Conservation (phyloP, 2,329 filamentous ascomycete species). For the Alternaria postmessia region DNA sequence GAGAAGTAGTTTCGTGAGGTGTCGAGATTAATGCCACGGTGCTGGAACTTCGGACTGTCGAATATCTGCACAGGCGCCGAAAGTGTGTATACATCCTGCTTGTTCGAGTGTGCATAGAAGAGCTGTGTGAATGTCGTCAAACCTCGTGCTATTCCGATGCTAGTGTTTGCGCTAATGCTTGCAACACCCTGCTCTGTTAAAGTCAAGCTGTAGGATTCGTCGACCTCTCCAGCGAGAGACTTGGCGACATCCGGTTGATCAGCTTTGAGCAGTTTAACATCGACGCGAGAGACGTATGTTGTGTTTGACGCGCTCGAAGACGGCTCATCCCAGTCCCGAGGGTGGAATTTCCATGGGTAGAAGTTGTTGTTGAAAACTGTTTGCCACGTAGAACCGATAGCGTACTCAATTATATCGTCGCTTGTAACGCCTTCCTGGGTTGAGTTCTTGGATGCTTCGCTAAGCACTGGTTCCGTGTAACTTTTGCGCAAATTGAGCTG, state of each 20-base stretch:
- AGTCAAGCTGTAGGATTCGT: constrained; percentile 78
- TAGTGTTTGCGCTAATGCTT: constrained; percentile 70
- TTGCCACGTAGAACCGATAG: constrained; percentile 63
- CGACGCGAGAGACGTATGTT: constrained; percentile 65
- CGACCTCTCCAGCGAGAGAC: constrained; percentile 68
- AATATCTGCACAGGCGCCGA: constrained; percentile 73
- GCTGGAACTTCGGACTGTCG: constrained; percentile 77
- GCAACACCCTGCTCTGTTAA: constrained; percentile 67
- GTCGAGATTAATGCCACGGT: constrained; percentile 83
- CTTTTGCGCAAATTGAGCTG: constrained; percentile 20
- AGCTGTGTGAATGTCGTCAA: constrained; percentile 81
- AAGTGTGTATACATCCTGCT: constrained; percentile 68
- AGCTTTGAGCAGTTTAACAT: constrained; percentile 66
- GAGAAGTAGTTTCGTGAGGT: constrained; percentile 76
- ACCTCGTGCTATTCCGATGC: constrained; percentile 74
- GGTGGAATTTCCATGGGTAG: constrained; percentile 80
- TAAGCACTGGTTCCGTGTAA: constrained; percentile 13
- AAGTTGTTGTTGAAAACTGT: constrained; percentile 74
- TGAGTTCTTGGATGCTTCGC: constrained; percentile 1
- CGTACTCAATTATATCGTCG: constrained; percentile 57
- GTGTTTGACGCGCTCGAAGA: constrained; percentile 48
- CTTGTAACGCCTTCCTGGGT: constrained; percentile 52
- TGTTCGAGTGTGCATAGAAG: constrained; percentile 74
- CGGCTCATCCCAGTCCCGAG: constrained; percentile 71
- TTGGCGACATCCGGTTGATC: constrained; percentile 66